Evolutionary conservation across 2,329 filamentous ascomycete genomes (phyloP), one percentile per base, ranked within the genome.

Genomic region (Colletotrichum gigasporum): DNA sequence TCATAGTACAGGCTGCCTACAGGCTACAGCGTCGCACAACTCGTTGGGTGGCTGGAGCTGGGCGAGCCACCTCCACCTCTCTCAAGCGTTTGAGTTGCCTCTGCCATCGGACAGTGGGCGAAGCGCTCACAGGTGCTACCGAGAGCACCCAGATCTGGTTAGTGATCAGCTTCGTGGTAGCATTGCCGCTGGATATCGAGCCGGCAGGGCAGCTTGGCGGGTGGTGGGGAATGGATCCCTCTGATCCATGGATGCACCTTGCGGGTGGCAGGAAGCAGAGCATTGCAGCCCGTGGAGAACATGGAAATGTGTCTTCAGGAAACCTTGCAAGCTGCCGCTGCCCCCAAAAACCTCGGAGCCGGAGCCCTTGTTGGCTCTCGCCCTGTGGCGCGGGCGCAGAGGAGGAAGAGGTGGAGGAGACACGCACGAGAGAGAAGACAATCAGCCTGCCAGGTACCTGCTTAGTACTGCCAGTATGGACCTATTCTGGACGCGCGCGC

Each of bases 111-210:
- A 41, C 41, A 32, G 55, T 35, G 16, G 28, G 47, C 39, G 55
- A 60, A 60, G 39, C 55, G 41, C 55, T 16, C 34, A 42, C 35
- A 45, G 44, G 45, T 44, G 53, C 53, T 60, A 12, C 61, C 55
- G 47, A 64, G 24, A 52, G 5, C 22, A 41, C 28, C 62, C 56
- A 62, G 39, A 55, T 64, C 41, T 55, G 48, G 56, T 54, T 62
- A 64, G 42, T 62, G 42, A 62, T 64, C 62, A 42, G 62, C 62
- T 45, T 34, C 48, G 55, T 48, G 42, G 62, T 64, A 62, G 62
- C 41, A 62, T 55, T 53, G 56, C 35, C 35, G 61, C 42, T 64
- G 56, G 48, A 37, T 26, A 56, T 41, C 28, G 47, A 60, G n/a
- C 56, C 48, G 48, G 48, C 35, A 62, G 62, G 61, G 61, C 45